Evolutionary conservation across 108 stramenopile genomes (phyloP), one percentile per base, ranked within the genome.

Genomic region (Nitzschia sp.): DNA sequence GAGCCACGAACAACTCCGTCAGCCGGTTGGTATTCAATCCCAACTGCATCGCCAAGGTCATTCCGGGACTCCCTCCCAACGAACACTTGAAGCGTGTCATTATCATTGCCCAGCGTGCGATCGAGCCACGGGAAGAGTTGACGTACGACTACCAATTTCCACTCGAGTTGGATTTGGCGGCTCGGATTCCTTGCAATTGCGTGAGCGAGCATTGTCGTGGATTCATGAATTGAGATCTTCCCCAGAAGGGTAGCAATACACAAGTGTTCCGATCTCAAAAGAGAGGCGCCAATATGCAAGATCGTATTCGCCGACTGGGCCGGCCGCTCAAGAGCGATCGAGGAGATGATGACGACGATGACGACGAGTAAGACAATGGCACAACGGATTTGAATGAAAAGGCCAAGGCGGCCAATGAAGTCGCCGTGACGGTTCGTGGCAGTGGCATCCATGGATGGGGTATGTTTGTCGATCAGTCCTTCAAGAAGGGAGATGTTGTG

Each of bases 61-160:
- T 96, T 23, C 66, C 86, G 29, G 88, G 90, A 0, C 29, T 63
- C 17, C 33, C 75, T 2, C 86, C 83, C 8, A 80, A 84, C 53
- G 55, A 73, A 21, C 76, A 80, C 22, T 47, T 88, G 68, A 89
- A 84, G 62, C 84, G 92, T 47, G 97, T 98, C 28, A 81, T 98
- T 35, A 93, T 99, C 59, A 73, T 96, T 48, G 93, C 94, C 27
- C 81, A 87, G 71, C 84, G 89, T 21, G 83, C 89, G 45, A 96
- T 99, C 57, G 65, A 83, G 56, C 89, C 91, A 11, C 80, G 87
- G 33, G 97, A 97, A 57, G 98, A 99, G 73, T 66, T 99, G 32
- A 94, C 95, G 6, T 98, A 98, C 70, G 97, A 99, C 74, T 99
- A 99, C 75, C 94, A 98, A 68, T 99, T 93, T 57, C 92, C 89